Conservation (phyloP, 148 eudicot genomes). For the Chenopodium suecicum region DNA sequence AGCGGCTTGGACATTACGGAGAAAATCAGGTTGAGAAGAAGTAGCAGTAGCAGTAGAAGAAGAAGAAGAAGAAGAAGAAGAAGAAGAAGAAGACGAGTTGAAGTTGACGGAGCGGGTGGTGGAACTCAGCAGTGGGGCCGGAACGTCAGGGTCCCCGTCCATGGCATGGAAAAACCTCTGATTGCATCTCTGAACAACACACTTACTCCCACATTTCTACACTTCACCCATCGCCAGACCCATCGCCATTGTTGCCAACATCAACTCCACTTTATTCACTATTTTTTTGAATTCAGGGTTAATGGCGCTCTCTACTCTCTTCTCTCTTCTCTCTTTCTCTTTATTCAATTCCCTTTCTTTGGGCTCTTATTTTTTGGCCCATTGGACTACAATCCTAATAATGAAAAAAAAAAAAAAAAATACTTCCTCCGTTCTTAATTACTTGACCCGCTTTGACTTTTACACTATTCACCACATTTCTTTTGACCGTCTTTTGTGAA, state of each 20-base stretch:
- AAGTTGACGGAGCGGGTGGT: constrained; percentile 39
- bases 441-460: too few species aligned
- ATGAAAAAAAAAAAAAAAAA: too few species aligned
- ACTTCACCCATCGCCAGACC: constrained; percentile 9
- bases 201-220: too few species aligned
- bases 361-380: not conserved
- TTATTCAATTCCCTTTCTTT: not conserved
- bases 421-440: too few species aligned
- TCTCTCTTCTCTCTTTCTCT: not conserved
- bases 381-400: not conserved
- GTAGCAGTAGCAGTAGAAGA: constrained; percentile 44
- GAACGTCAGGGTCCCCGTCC: constrained; percentile 65
- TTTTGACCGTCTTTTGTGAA: too few species aligned
- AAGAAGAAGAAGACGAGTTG: constrained; percentile 42
- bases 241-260: not conserved
- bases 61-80: constrained; percentile 30
- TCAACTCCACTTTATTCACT: not conserved
- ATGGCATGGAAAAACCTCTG: constrained; percentile 56
- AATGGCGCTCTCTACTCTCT: constrained; percentile 17
- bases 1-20: constrained; percentile 80
- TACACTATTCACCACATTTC: too few species aligned
- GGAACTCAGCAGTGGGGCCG: constrained; percentile 35
- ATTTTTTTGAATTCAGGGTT: constrained; percentile 17
- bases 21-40: constrained; percentile 41
- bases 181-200: constrained; percentile 7